A percentile compares a stretch with the other conserved stretches of the same genome.
phyloP scores from a whole-genome alignment of 179 eudicot genomes.

The Sideroxylon spinosum region DNA sequence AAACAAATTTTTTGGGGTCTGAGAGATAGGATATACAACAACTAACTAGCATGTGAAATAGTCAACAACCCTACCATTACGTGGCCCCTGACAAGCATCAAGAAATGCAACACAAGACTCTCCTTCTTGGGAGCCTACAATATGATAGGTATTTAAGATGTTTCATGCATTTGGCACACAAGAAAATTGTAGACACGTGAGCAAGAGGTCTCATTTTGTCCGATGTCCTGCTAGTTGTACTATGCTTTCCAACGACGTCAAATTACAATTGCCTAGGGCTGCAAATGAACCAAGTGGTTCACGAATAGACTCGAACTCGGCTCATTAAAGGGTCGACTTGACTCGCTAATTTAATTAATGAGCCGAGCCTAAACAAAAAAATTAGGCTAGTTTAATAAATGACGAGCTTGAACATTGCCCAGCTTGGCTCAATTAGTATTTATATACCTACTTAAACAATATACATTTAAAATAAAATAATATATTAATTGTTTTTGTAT shows the following conservation, averaged over 20 bases:
- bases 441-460: no score
- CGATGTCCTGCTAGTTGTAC: neutral
- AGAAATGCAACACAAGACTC: neutral
- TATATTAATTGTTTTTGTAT: no score
- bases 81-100: slow-evolving; percentile 3
- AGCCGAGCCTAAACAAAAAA: no score
- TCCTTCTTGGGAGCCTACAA: neutral
- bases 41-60: neutral
- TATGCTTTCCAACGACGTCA: neutral
- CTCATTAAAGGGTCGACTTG: no score
- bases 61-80: neutral
- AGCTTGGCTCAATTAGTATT: no score
- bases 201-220: neutral
- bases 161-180: neutral
- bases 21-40: neutral
- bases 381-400: no score
- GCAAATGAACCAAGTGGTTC: no score
- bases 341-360: no score
- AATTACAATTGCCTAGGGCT: neutral
- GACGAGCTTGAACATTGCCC: no score
- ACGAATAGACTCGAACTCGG: no score
- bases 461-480: no score
- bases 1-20: neutral
- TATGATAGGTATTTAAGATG: neutral
- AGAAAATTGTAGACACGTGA: neutral